Percentiles rank a stretch among this genome's conserved stretches.
These are phyloP conservation scores for Quercus aquifolioides DNA, from an alignment of 306 rosid species.

Conservation along the genomic window DNA sequence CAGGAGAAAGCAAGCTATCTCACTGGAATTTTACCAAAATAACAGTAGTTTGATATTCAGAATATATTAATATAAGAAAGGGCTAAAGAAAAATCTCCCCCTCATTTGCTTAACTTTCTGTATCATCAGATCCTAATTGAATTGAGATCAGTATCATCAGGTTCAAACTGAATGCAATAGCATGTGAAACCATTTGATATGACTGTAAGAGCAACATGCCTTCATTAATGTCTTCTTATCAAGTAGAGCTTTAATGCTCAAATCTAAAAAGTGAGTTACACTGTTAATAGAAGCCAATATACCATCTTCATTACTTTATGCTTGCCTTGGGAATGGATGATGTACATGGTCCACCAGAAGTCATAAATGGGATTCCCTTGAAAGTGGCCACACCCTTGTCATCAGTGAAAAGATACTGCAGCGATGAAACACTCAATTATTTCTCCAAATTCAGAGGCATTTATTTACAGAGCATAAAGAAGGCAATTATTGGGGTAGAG, in stretches of 20 bases:
- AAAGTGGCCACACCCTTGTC: slow-evolving; percentile 81
- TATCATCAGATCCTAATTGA: no score
- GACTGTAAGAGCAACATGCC: slow-evolving; percentile 12
- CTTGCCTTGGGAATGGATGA: slow-evolving; percentile 71
- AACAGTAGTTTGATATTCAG: no score
- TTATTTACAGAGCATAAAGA: neutral
- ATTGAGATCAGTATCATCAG: neutral
- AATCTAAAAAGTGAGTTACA: slow-evolving; percentile 12
- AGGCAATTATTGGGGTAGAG: neutral
- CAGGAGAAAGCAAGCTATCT: no score
- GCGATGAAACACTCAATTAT: slow-evolving; percentile 21
- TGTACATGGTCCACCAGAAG: slow-evolving; percentile 82
- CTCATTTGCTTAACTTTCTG: no score
- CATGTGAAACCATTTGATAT: slow-evolving; percentile 18
- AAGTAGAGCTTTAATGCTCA: slow-evolving; percentile 3
- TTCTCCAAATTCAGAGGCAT: slow-evolving; percentile 7
- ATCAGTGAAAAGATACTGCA: slow-evolving; percentile 92
- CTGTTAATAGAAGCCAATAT: neutral
- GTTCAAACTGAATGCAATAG: slow-evolving; percentile 4
- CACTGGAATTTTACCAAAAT: no score
- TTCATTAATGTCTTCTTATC: slow-evolving; percentile 14
- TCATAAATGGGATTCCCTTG: slow-evolving; percentile 92
- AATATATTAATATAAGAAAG: no score
- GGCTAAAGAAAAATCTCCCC: no score
- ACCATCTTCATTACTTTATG: slow-evolving; percentile 44